These are phyloP conservation scores for Davidsoniella australis DNA, from an alignment of 2,329 filamentous ascomycete species.

Conservation along the genomic window DNA sequence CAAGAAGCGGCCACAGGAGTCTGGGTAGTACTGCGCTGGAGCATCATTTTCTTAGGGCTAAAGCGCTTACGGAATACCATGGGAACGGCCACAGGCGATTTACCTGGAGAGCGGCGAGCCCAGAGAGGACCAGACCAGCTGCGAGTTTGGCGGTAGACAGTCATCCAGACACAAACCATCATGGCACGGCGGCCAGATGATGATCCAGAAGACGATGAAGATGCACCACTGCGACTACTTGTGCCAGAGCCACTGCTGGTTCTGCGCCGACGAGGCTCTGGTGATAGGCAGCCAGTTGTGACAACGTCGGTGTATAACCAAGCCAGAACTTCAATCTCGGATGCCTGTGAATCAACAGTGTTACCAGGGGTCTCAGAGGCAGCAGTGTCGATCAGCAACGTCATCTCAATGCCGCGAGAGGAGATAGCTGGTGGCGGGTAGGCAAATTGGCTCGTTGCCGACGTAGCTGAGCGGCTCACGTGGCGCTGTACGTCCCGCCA, in stretches of 20 bases:
- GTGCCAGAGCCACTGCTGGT: not conserved
- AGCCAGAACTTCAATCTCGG: conserved; percentile 11
- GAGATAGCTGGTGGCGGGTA: conserved; percentile 12
- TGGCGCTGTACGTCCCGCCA: conserved; percentile 13
- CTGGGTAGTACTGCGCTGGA: conserved; percentile 10
- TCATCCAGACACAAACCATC: conserved; percentile 14
- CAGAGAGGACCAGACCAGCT: conserved; percentile 6
- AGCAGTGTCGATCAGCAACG: conserved; percentile 11
- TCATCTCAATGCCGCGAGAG: conserved; percentile 12
- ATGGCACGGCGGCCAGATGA: conserved; percentile 7
- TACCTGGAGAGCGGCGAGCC: conserved; percentile 10
- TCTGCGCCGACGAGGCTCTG: not conserved
- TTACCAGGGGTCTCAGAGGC: conserved; percentile 4
- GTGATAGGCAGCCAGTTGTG: conserved; percentile 6
- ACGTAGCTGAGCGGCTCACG: conserved; percentile 6
- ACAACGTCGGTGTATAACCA: conserved; percentile 14
- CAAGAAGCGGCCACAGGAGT: not conserved
- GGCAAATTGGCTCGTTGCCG: conserved; percentile 11
- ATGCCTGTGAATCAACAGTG: conserved; percentile 2
- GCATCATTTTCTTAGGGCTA: conserved; percentile 12
- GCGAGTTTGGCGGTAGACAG: conserved; percentile 9
- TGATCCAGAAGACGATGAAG: not conserved
- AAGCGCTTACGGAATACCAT: conserved; percentile 12
- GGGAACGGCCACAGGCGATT: conserved; percentile 12
- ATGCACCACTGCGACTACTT: conserved; percentile 2